Conservation (phyloP, 148 eudicot species). For the Euryodendron excelsum region DNA sequence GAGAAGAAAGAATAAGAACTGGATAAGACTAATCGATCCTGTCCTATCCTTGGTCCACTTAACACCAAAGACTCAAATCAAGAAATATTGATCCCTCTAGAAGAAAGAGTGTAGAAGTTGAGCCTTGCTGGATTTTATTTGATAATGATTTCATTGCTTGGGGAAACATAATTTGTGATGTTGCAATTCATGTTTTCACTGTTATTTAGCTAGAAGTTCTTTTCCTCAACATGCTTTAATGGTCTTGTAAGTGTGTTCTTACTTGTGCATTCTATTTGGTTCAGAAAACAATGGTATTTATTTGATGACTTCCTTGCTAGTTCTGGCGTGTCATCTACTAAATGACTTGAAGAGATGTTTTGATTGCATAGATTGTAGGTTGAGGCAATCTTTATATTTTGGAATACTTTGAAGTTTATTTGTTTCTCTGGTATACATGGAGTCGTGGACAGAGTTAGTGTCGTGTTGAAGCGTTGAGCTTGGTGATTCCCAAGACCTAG, state of each 20-base stretch:
- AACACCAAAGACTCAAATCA: no score
- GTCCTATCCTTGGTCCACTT: no score
- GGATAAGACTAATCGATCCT: no score
- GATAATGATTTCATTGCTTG: not conserved
- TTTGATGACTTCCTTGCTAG: no score
- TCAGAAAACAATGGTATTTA: not conserved
- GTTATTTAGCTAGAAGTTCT: not conserved
- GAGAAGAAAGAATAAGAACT: no score
- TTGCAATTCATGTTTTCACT: not conserved
- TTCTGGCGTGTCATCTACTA: not conserved
- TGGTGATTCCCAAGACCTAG: no score
- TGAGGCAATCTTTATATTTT: not conserved
- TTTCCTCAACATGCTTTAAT: not conserved
- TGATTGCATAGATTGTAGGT: not conserved
- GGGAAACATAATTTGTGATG: not conserved
- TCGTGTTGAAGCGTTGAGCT: no score
- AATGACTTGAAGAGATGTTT: not conserved
- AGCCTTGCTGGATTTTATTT: not conserved
- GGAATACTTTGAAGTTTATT: not conserved
- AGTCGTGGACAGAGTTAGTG: no score
- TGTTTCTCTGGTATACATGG: not conserved
- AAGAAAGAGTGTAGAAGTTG: not conserved
- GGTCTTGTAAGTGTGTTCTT: not conserved
- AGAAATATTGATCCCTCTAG: slow-evolving; percentile 1
- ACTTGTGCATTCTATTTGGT: not conserved